A percentile compares a stretch with the other conserved stretches of the same genome.
Conservation (phyloP, 371 early-diverging fungal species). For the Mortierella sp. region DNA sequence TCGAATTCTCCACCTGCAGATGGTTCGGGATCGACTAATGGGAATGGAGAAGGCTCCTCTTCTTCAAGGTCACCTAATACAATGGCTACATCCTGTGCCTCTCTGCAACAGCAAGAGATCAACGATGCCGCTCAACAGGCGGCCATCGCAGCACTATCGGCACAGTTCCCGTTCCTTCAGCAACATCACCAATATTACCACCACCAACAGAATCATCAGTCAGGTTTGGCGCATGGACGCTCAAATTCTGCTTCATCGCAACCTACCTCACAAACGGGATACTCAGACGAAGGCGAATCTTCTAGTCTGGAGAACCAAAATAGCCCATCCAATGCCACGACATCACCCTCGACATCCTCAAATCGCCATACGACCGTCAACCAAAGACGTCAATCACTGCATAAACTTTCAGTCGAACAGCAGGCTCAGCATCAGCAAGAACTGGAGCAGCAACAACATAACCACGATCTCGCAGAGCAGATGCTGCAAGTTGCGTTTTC, state of each 20-base stretch:
- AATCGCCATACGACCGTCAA: not conserved
- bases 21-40: conserved; percentile 3
- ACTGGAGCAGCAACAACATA: conserved; percentile 40
- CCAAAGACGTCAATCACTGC: not conserved
- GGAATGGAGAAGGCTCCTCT: not conserved
- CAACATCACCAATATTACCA: conserved; percentile 21
- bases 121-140: conserved; percentile 52
- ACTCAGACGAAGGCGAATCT: not conserved
- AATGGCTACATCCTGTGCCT: conserved; percentile 3
- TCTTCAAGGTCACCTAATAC: conserved; percentile 6
- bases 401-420: conserved; percentile 19
- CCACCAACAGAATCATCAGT: not conserved
- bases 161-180: conserved; percentile 42
- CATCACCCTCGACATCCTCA: not conserved
- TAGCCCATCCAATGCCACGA: not conserved
- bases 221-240: conserved; percentile 6
- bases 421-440: conserved; percentile 33
- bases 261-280: not conserved
- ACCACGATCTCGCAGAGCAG: conserved; percentile 45
- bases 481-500: conserved; percentile 44
- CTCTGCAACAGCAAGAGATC: conserved; percentile 42
- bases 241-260: not conserved
- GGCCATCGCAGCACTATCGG: conserved; percentile 44
- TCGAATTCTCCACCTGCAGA: conserved; percentile 4
- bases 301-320: not conserved